phyloP scores from a whole-genome alignment of 371 early-diverging fungal genomes.

The Mucor piriformis region DNA sequence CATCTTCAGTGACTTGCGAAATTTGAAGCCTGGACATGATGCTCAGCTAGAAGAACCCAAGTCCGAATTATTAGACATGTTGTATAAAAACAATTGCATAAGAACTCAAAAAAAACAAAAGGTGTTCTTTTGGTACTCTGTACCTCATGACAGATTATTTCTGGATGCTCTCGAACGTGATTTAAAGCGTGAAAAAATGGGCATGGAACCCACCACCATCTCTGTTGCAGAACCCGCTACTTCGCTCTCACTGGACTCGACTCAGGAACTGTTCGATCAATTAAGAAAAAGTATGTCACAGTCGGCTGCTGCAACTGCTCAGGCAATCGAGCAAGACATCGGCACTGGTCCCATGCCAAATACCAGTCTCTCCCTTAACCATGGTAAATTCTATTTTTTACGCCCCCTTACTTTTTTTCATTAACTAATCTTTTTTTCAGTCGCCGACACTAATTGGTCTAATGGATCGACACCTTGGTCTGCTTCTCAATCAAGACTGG shows the following conservation, averaged over 20 bases:
- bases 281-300: slow-evolving; percentile 49
- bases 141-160: slow-evolving; percentile 96
- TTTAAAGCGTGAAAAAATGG: slow-evolving; percentile 92
- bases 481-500: slow-evolving; percentile 25
- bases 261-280: slow-evolving; percentile 66
- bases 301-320: slow-evolving; percentile 41
- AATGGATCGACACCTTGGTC: slow-evolving; percentile 17
- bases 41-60: slow-evolving; percentile 97
- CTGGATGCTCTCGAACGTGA: slow-evolving; percentile 99
- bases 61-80: slow-evolving; percentile 94
- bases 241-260: slow-evolving; percentile 63
- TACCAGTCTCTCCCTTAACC: slow-evolving; percentile 19
- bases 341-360: slow-evolving; percentile 13
- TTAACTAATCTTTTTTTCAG: slow-evolving; percentile 1
- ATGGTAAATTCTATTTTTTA: slow-evolving; percentile 1
- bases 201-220: slow-evolving; percentile 79
- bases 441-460: neutral
- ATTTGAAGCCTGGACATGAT: slow-evolving; percentile 97
- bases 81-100: slow-evolving; percentile 98
- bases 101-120: slow-evolving; percentile 99
- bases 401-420: neutral
- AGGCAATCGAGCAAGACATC: slow-evolving; percentile 26
- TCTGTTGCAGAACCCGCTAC: slow-evolving; percentile 66
- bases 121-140: slow-evolving; percentile 99
- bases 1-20: slow-evolving; percentile 96